These are phyloP conservation scores for Phanerochaete sordida DNA, from an alignment of 768 basidiomycete species.

Conservation along the genomic window DNA sequence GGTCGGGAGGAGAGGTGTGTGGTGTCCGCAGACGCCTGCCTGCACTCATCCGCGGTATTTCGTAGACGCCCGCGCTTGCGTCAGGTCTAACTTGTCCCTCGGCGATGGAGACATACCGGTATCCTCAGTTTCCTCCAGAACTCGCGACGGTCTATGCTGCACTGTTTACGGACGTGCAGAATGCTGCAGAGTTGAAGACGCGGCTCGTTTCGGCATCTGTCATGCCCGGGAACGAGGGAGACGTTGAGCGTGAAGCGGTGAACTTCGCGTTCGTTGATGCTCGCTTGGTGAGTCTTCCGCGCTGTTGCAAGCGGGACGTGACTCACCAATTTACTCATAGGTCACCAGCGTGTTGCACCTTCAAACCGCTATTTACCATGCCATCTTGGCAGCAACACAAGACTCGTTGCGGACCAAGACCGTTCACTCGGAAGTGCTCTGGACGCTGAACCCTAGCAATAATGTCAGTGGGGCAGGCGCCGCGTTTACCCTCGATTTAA, in stretches of 20 bases:
- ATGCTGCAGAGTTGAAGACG: conserved; percentile 54
- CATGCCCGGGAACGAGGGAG: conserved; percentile 54
- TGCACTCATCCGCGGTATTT: not conserved
- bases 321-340: no score
- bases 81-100: not conserved
- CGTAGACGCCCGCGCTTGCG: not conserved
- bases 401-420: conserved; percentile 74
- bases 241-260: conserved; percentile 68
- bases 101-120: conserved; percentile 53
- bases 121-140: conserved; percentile 46
- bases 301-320: not conserved
- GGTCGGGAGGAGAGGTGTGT: not conserved
- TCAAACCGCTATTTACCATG: conserved; percentile 80
- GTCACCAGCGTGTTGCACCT: conserved; percentile 79
- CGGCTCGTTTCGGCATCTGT: conserved; percentile 72
- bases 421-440: conserved; percentile 89
- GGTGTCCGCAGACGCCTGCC: not conserved
- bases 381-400: conserved; percentile 65
- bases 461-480: conserved; percentile 49
- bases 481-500: not conserved
- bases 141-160: conserved; percentile 50
- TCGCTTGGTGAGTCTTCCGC: conserved; percentile 52
- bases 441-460: conserved; percentile 80
- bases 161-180: conserved; percentile 64
- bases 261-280: conserved; percentile 93